phyloP scores from a whole-genome alignment of 805 yeast genomes.

The Sugiyamaella marilandica region DNA sequence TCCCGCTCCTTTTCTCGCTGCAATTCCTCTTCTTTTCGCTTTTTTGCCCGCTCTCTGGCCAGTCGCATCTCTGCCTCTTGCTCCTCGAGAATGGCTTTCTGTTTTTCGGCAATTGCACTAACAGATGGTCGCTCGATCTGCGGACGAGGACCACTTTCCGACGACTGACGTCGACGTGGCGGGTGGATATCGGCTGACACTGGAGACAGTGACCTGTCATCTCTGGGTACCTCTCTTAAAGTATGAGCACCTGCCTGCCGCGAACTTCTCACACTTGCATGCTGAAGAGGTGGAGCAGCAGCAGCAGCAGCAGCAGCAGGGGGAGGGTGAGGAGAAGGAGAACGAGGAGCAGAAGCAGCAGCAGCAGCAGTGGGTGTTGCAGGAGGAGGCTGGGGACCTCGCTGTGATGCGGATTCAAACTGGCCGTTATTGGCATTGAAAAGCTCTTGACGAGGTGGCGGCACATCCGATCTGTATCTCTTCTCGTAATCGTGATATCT shows the following conservation, averaged over 20 bases:
- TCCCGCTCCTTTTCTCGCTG: slow-evolving; percentile 27
- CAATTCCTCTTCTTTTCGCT: slow-evolving; percentile 33
- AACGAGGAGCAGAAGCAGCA: neutral
- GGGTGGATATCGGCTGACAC: neutral
- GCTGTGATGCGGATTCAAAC: slow-evolving; percentile 18
- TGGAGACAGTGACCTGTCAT: neutral
- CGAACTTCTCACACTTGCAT: neutral
- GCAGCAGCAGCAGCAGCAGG: slow-evolving; percentile 1
- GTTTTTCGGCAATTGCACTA: neutral
- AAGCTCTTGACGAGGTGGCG: slow-evolving; percentile 24
- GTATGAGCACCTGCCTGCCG: neutral
- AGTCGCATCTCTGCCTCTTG: slow-evolving; percentile 34
- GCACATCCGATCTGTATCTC: slow-evolving; percentile 20
- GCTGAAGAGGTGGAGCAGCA: neutral
- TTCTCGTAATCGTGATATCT: slow-evolving; percentile 23
- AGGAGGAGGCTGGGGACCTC: neutral
- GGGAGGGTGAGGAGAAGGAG: neutral
- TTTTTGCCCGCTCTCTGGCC: slow-evolving; percentile 32
- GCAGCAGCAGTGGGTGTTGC: neutral
- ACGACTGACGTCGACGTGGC: neutral
- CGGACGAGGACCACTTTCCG: neutral
- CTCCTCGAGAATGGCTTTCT: slow-evolving; percentile 20
- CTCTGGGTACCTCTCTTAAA: too few species aligned
- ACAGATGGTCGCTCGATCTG: neutral
- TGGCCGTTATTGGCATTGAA: slow-evolving; percentile 24